Percentiles rank a stretch among this genome's conserved stretches.
Evolutionary conservation across 2,329 filamentous ascomycete species (phyloP).

Genomic region (Drechslera avenae): DNA sequence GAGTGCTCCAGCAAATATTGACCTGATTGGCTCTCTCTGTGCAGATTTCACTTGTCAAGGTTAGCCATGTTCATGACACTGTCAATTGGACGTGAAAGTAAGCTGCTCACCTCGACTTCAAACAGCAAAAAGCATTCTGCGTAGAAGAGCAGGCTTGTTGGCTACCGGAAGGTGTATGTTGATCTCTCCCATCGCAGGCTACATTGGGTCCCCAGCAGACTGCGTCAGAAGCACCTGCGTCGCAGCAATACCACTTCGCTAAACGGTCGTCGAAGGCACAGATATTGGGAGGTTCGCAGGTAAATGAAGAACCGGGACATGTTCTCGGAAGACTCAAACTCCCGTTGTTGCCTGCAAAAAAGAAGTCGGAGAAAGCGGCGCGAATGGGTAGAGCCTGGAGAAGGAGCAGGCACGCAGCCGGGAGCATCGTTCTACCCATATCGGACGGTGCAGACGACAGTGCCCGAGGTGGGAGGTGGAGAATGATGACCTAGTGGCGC

Average conservation of each 20-base stretch:
- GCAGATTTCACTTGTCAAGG: conserved; percentile 11
- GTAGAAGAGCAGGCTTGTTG: conserved; percentile 14
- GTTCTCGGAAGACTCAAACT: neutral
- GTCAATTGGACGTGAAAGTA: neutral
- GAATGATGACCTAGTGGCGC: neutral
- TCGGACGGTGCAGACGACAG: neutral
- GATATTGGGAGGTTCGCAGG: conserved; percentile 18
- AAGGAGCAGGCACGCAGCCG: neutral
- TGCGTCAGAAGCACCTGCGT: conserved; percentile 11
- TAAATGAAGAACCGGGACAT: conserved; percentile 14
- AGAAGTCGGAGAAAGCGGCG: conserved; percentile 21
- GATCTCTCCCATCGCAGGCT: conserved; percentile 12
- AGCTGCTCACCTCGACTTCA: conserved; percentile 10
- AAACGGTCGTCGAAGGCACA: conserved; percentile 22
- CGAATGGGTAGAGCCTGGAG: neutral
- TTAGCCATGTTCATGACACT: conserved; percentile 5
- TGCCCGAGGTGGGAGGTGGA: neutral
- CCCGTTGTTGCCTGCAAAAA: conserved; percentile 18
- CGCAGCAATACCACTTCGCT: conserved; percentile 30
- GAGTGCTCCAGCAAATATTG: conserved; percentile 33
- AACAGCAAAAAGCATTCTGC: conserved; percentile 25
- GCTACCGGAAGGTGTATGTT: conserved; percentile 5
- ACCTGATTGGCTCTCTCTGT: conserved; percentile 22
- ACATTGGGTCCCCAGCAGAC: conserved; percentile 23
- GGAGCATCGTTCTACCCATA: neutral